Base-by-base conservation (phyloP, 2,329 filamentous ascomycete genomes). In the Monosporascus sp. region DNA sequence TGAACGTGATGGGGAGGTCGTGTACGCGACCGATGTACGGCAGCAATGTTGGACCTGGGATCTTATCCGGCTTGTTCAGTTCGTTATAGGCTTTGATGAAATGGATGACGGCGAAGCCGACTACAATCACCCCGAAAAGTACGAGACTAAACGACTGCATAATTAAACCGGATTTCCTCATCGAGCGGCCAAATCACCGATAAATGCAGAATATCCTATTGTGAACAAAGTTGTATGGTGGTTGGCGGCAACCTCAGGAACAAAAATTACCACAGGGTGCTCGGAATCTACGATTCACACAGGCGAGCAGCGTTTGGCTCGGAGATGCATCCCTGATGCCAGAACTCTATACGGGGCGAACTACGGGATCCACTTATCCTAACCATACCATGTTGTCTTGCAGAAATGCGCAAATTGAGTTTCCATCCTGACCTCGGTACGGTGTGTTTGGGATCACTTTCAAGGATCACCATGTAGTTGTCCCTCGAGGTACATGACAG, bases 1-100 rank as follows among this genome's bases (percentile, higher is more conserved):
- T 76, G 60, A 68, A 72, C 38, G 75, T 56, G 58, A 76, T 75
- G 2, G 75, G 75, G 11, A 78, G 64, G 53, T 78, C 75, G 55
- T 77, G 75, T 51, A 77, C 68, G 2, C 69, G 65, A 14, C 69
- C 69, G n/a, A 71, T 49, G 48, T 65, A 70, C 1, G 69, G 69
- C 18, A 70, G 47, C 39, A 67, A 62, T 14, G 57, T 64, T 37
- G 69, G 69, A 1, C 69, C 69, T 2, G 68, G 68, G 2, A 65
- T 56, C 11, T 57, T 61, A 11, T 56, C 60, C 7, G 66, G 61
- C 37, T 61, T 55, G 53, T 71, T 71, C 22, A 70, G 62, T 37
- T 66, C 56, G 37, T 58, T 60, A 50, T 62, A 70, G 37, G 55
- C 46, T 35, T 60, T 63, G 48, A 65, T 53, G 14, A 70, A 52